Conservation (phyloP, 1,284 basidiomycete species). For the Ustilago crameri region DNA sequence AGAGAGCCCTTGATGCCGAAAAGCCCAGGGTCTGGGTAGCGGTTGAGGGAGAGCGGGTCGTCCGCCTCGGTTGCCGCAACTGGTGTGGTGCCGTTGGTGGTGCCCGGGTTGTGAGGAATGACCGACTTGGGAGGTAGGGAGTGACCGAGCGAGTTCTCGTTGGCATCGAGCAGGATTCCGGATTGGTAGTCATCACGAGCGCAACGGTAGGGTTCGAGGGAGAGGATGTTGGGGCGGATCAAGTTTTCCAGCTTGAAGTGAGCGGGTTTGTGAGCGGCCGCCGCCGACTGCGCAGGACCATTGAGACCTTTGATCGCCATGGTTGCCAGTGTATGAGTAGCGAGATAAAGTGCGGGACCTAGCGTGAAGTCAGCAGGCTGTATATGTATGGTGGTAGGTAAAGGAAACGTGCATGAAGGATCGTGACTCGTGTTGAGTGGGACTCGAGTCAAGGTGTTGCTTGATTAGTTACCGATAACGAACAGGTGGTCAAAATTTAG, state of each 20-base stretch:
- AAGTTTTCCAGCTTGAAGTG: conserved; percentile 69
- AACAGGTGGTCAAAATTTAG: conserved; percentile 15
- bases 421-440: conserved; percentile 15
- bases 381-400: conserved; percentile 2
- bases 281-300: conserved; percentile 22
- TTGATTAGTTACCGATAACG: conserved; percentile 10
- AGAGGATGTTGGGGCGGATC: conserved; percentile 91
- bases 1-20: conserved; percentile 82
- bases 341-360: neutral
- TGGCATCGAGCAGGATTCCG: conserved; percentile 96
- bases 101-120: conserved; percentile 46
- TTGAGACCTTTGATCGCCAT: conserved; percentile 56
- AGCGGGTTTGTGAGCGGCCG: conserved; percentile 61
- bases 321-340: neutral
- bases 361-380: neutral
- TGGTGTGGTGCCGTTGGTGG: conserved; percentile 20
- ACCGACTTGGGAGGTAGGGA: conserved; percentile 73
- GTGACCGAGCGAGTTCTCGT: conserved; percentile 93
- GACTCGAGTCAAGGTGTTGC: neutral
- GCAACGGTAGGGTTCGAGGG: conserved; percentile 91
- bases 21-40: conserved; percentile 88
- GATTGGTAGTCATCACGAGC: conserved; percentile 94
- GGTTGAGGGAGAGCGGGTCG: conserved; percentile 74
- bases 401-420: neutral
- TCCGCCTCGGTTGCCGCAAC: conserved; percentile 29